Evolutionary conservation across 2,329 filamentous ascomycete species (phyloP).

Genomic region (Ascochyta rabiei): DNA sequence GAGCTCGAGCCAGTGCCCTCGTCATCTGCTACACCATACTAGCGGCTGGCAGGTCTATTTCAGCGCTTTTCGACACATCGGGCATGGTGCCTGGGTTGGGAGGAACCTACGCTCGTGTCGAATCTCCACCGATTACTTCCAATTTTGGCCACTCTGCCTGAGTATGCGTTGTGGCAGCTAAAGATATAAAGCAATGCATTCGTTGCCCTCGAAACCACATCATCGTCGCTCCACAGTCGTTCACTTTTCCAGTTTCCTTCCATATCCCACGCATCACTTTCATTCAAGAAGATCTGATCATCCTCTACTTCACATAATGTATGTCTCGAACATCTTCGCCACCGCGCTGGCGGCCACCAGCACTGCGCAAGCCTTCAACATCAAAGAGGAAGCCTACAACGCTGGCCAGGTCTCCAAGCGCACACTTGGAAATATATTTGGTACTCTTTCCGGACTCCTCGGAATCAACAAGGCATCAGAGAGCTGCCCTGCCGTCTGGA

Average conservation of each 20-base stretch:
- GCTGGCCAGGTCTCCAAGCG: conserved; percentile 25
- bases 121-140: conserved; percentile 12
- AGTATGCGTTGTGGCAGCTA: conserved; percentile 2
- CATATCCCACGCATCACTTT: conserved; percentile 8
- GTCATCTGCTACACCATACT: conserved; percentile 25
- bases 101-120: conserved; percentile 15
- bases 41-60: conserved; percentile 23
- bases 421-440: conserved; percentile 17
- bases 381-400: conserved; percentile 26
- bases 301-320: conserved; percentile 37
- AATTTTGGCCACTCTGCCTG: conserved; percentile 24
- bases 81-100: conserved; percentile 17
- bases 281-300: conserved; percentile 10
- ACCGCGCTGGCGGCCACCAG: conserved; percentile 33
- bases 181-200: conserved; percentile 28
- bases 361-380: conserved; percentile 32
- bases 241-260: conserved; percentile 15
- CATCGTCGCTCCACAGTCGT: conserved; percentile 16
- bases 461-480: conserved; percentile 7
- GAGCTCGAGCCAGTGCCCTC: conserved; percentile 22
- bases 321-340: conserved; percentile 39
- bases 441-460: conserved; percentile 12
- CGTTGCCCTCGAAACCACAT: conserved; percentile 9
- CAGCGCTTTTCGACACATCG: conserved; percentile 12
- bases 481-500: conserved; percentile 42